Evolutionary conservation across 108 stramenopile genomes (phyloP), one percentile per base, ranked within the genome.

Genomic region (Conticribra guillardii): DNA sequence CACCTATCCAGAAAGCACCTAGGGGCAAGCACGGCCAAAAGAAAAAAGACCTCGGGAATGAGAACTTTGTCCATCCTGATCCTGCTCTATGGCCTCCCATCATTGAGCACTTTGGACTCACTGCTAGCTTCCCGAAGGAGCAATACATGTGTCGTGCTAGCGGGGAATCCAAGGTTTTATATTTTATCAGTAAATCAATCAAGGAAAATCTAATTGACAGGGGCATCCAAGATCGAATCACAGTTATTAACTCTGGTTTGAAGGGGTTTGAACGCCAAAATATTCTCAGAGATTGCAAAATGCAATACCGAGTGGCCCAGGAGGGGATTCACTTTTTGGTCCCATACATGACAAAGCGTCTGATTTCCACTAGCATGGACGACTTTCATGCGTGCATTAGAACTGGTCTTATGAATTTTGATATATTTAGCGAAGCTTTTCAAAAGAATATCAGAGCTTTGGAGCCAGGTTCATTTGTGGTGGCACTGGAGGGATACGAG

Each of bases 281-380:
- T 60, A 84, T 87, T 27, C 79, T 41, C 37, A 41, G 84, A 34
- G 78, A 74, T 24, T 78, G 80, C 46, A 73, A 54, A 1, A 74
- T 73, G 2, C 68, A 34, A 17, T 90, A 89, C 57, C 82, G 93
- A 29, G 56, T 91, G 24, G 54, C 84, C n/a, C 93, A 94, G 78
- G 93, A 92, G 72, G 90, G 77, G 15, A 80, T 89, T 23, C 93
- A 91, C 47, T 92, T 85, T 58, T 71, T 92, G 24, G 81, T 83
- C 0, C 93, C 90, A 9, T 71, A 90, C 70, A 92, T 94, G 93
- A 88, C 82, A 7, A 91, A 91, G 46, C 84, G 93, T 1, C 80
- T 91, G 37, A 18, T 94, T 5, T 54, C 61, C 18, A 87, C 74
- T n/a, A 64, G 51, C 18, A 45, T 80, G 29, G 79, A 88, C 48